These are phyloP conservation scores for Boletus coccyginus DNA, from an alignment of 768 basidiomycete genomes.

Conservation along the genomic window DNA sequence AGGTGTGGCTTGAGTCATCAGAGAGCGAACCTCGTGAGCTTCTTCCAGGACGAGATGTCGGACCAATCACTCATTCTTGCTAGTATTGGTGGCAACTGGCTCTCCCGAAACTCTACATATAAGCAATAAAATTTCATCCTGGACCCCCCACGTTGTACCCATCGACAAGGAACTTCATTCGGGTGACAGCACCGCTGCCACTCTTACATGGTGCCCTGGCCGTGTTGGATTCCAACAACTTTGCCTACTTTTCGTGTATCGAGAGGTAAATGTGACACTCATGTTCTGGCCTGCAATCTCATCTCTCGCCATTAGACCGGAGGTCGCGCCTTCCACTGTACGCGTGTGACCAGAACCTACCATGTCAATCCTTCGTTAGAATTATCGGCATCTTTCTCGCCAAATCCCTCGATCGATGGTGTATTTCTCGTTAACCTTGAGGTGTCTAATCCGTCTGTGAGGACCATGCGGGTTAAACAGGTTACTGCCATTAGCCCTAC, in stretches of 20 bases:
- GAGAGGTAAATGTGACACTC: slow-evolving; percentile 44
- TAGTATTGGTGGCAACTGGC: slow-evolving; percentile 15
- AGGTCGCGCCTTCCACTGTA: slow-evolving; percentile 52
- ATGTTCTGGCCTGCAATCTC: not conserved
- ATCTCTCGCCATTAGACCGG: slow-evolving; percentile 37
- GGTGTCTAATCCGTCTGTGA: slow-evolving; percentile 48
- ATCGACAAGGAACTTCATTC: slow-evolving; percentile 40
- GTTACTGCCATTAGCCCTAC: slow-evolving; percentile 63
- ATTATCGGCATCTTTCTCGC: slow-evolving; percentile 47
- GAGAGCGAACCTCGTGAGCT: slow-evolving; percentile 24
- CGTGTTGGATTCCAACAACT: slow-evolving; percentile 48
- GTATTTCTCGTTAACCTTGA: slow-evolving; percentile 55
- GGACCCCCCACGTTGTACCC: slow-evolving; percentile 46
- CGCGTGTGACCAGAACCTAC: slow-evolving; percentile 51
- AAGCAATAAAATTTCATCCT: slow-evolving; percentile 50
- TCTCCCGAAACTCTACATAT: slow-evolving; percentile 42
- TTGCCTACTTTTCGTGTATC: slow-evolving; percentile 62
- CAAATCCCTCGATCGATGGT: slow-evolving; percentile 46
- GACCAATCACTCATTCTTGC: slow-evolving; percentile 3
- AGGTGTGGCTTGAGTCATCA: slow-evolving; percentile 48
- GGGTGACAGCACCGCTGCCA: slow-evolving; percentile 49
- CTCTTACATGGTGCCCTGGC: slow-evolving; percentile 54
- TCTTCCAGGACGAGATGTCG: not conserved
- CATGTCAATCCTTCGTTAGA: slow-evolving; percentile 62
- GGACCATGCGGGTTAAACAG: slow-evolving; percentile 49